These are phyloP conservation scores for Rhodamnia argentea DNA, from an alignment of 345 rosid species.

Conservation along the genomic window DNA sequence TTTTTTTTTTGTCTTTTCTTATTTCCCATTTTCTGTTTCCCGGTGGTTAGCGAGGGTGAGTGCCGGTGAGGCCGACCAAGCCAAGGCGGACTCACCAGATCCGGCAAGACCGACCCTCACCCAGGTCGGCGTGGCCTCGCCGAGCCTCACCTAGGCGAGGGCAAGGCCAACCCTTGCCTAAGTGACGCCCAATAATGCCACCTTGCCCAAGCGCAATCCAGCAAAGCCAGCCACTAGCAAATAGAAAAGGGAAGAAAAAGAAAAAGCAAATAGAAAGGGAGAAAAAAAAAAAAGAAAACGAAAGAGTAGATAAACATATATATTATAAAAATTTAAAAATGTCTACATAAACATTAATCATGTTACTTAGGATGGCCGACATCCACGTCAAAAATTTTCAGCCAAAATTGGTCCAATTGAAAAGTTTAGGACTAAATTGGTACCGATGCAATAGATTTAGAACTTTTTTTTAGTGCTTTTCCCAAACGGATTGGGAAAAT, in stretches of 20 bases:
- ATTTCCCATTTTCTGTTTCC: background rate
- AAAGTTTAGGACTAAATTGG: background rate
- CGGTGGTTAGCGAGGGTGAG: background rate
- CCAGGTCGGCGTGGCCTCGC: background rate
- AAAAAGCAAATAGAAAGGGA: too few species aligned
- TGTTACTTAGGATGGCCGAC: background rate
- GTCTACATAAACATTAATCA: accelerated
- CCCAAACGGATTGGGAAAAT: background rate
- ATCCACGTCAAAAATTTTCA: accelerated
- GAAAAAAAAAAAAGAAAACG: background rate
- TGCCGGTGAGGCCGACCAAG: too few species aligned
- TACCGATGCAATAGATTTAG: background rate
- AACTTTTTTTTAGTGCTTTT: background rate
- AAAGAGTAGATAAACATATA: background rate
- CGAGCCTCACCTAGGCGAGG: too few species aligned
- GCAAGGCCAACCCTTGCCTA: background rate
- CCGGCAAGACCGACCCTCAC: background rate
- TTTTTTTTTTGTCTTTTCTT: background rate
- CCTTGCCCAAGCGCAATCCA: too few species aligned
- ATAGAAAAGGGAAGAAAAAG: background rate
- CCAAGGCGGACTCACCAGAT: background rate
- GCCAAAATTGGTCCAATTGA: background rate
- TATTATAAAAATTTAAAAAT: background rate
- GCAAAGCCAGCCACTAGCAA: background rate
- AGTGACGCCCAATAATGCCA: background rate